Percentiles rank a stretch among this genome's conserved stretches.
phyloP scores from a whole-genome alignment of 2,329 filamentous ascomycete genomes.

The Dichotomopilus funicola region DNA sequence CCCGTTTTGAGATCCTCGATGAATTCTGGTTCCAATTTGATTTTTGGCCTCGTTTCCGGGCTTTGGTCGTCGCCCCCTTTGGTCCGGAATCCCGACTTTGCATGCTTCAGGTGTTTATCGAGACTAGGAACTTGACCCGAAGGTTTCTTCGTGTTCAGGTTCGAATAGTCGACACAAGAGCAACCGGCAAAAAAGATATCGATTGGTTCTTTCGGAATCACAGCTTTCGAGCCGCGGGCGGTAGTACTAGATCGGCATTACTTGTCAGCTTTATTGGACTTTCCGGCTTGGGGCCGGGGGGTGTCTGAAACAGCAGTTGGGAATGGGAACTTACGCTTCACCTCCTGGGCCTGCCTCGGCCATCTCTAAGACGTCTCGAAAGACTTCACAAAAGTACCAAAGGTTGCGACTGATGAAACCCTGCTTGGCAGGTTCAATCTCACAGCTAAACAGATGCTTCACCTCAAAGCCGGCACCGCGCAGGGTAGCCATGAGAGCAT shows the following conservation, averaged over 20 bases:
- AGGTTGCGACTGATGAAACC: conserved; percentile 58
- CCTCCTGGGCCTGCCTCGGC: conserved; percentile 29
- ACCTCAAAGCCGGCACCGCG: conserved; percentile 35
- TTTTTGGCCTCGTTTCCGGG: not conserved
- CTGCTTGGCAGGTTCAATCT: conserved; percentile 59
- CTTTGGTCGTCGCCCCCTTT: conserved; percentile 33
- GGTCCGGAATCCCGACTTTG: not conserved
- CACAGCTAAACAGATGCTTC: conserved; percentile 54
- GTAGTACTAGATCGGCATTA: conserved; percentile 45
- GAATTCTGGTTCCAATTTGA: conserved; percentile 6
- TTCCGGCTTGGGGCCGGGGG: not conserved
- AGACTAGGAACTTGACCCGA: conserved; percentile 25
- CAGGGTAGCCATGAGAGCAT: conserved; percentile 32
- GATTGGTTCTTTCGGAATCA: conserved; percentile 46
- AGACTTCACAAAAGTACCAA: conserved; percentile 36
- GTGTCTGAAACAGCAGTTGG: not conserved
- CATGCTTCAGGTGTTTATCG: conserved; percentile 5
- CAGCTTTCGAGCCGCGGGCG: conserved; percentile 54
- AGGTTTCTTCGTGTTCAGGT: conserved; percentile 43
- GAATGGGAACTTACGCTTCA: conserved; percentile 38
- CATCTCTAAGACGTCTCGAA: conserved; percentile 54
- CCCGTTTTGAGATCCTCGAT: not conserved
- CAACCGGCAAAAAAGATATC: conserved; percentile 68
- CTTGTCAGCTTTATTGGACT: conserved; percentile 31
- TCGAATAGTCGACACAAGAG: conserved; percentile 69